Evolutionary conservation across 495 filamentous ascomycete species (phyloP).

Genomic region (Cladorrhinum samala): DNA sequence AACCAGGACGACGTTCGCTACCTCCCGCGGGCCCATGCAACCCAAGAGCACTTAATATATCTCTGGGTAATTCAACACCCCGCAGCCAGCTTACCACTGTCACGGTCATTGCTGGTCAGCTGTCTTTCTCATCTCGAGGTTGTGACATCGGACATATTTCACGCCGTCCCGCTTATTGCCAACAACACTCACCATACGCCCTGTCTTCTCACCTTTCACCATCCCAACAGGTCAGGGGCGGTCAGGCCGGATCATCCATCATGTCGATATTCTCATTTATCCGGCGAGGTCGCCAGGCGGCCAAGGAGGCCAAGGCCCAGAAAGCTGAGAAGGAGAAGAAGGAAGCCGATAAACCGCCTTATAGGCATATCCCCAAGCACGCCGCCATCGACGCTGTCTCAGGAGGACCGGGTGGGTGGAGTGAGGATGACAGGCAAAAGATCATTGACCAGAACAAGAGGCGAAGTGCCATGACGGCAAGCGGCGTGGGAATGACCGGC

Average conservation of each 20-base stretch:
- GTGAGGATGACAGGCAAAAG: slow-evolving; percentile 31
- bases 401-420: slow-evolving; percentile 46
- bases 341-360: slow-evolving; percentile 37
- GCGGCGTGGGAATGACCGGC: slow-evolving; percentile 25
- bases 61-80: slow-evolving; percentile 1
- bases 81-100: background rate
- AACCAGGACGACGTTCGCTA: slow-evolving; percentile 11
- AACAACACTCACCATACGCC: background rate
- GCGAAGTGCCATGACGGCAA: slow-evolving; percentile 36
- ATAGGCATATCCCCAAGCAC: slow-evolving; percentile 52
- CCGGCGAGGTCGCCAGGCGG: slow-evolving; percentile 40
- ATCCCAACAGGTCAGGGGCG: background rate
- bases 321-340: slow-evolving; percentile 36
- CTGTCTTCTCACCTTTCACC: background rate
- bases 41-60: slow-evolving; percentile 10
- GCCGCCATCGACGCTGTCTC: slow-evolving; percentile 51
- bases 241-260: background rate
- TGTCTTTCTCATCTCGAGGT: background rate
- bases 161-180: background rate
- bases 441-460: slow-evolving; percentile 40
- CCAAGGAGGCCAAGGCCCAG: slow-evolving; percentile 45
- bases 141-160: slow-evolving; percentile 2
- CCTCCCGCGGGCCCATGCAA: slow-evolving; percentile 4
- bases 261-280: slow-evolving; percentile 52
- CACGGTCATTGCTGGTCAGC: background rate